Base-by-base conservation (phyloP, 139 green algal species). In the Trebouxia sp. region DNA sequence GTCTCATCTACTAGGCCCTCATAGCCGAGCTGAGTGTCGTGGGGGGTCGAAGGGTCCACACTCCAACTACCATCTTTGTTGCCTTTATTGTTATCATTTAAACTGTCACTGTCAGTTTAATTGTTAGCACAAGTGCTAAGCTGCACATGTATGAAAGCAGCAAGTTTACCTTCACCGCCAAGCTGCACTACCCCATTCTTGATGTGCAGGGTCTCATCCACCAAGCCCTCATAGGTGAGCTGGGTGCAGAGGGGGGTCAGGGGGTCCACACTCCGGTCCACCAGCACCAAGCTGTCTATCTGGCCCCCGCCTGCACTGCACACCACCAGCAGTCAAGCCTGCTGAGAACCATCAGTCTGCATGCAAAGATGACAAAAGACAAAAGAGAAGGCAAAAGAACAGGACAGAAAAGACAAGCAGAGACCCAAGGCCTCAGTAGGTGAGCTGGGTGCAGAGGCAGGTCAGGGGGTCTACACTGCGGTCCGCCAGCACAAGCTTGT, bases 141-240 rank as follows among this genome's bases (percentile, higher is more conserved):
- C 55, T 17, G 0, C 0, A 65, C 7, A 38, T 20, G 8, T 39
- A 3, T 41, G 56, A 41, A 30, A n/a, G n/a, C 22, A 24, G 3
- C 10, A 30, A 42, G 9, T 10, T 3, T 0, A 72, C 62, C 62
- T 72, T 72, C 62, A 72, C 32, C 62, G 10, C 62, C 35, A 28
- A 72, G 62, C 35, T 72, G 62, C 62, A 85, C 82, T 43, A 62
- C 35, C 50, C 82, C 82, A 50, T 85, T 85, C 22, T 82, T 87
- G 77, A 98, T 95, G 47, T 91, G 87, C 15, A 95, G 88, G 2
- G 97, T 83, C 86, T 99, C 96, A 76, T 98, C 96, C 0, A 98
- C 85, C 39, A 98, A 88, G 8, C 96, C 96, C 81, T 98, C 96
- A 82, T 98, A 98, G 2, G 96, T 99, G 48, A 98, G 85, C 87